Percentiles rank a stretch among this genome's conserved stretches.
These are phyloP conservation scores for Cercophora sp. DNA, from an alignment of 495 filamentous ascomycete species.

Conservation along the genomic window DNA sequence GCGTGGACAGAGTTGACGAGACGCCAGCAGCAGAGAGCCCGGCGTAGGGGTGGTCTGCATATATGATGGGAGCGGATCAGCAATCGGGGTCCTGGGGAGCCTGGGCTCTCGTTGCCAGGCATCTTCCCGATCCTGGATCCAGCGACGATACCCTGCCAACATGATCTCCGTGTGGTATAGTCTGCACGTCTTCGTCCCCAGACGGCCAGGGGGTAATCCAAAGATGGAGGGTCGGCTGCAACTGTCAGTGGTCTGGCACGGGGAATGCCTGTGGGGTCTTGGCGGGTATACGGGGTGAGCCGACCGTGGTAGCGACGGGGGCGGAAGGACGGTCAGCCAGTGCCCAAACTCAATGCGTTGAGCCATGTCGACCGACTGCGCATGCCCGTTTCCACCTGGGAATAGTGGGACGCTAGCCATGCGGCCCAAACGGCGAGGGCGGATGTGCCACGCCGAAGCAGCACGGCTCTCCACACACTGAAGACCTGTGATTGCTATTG, in stretches of 20 bases:
- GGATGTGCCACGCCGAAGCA: constrained; percentile 1
- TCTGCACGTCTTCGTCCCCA: neutral
- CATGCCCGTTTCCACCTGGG: constrained; percentile 5
- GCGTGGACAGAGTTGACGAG: neutral
- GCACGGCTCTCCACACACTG: neutral
- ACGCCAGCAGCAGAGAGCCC: neutral
- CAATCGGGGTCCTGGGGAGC: neutral
- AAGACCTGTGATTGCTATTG: neutral
- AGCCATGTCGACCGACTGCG: neutral
- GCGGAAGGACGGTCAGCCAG: constrained; percentile 5
- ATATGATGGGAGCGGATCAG: neutral
- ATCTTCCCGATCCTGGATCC: neutral
- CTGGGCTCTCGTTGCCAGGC: neutral
- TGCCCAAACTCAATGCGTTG: neutral
- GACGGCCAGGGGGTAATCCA: neutral
- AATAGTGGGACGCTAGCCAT: constrained; percentile 13
- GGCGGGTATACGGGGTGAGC: constrained; percentile 8
- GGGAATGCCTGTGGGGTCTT: neutral
- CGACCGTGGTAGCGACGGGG: constrained; percentile 7
- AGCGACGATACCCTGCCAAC: neutral
- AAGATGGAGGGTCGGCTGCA: constrained; percentile 9
- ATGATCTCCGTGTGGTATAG: neutral
- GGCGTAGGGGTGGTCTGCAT: no score
- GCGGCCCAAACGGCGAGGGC: constrained; percentile 2
- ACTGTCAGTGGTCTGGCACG: neutral